A percentile compares a stretch with the other conserved stretches of the same genome.
These are phyloP conservation scores for Exobasidium cylindrosporum DNA, from an alignment of 1,284 basidiomycete genomes.

Conservation along the genomic window DNA sequence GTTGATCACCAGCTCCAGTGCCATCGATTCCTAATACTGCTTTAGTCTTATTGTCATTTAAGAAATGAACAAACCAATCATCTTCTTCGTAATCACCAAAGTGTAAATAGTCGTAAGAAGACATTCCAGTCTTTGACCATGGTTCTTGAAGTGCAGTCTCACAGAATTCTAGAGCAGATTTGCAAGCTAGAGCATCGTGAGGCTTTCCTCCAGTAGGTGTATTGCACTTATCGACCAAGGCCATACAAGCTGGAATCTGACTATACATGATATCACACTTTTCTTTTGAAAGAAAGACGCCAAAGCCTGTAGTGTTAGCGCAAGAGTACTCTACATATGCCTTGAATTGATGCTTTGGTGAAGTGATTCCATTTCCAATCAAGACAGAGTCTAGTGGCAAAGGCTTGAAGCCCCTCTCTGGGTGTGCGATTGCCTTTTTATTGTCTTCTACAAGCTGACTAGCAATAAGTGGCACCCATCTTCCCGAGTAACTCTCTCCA, in stretches of 20 bases:
- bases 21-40: slow-evolving; percentile 41
- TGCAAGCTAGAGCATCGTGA: slow-evolving; percentile 40
- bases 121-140: slow-evolving; percentile 37
- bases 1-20: slow-evolving; percentile 41
- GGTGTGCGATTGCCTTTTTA: slow-evolving; percentile 33
- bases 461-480: slow-evolving; percentile 46
- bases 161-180: slow-evolving; percentile 40
- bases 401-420: slow-evolving; percentile 39
- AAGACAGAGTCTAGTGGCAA: slow-evolving; percentile 42
- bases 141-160: slow-evolving; percentile 35
- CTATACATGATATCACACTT: slow-evolving; percentile 39
- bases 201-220: slow-evolving; percentile 12
- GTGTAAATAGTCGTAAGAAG: slow-evolving; percentile 49
- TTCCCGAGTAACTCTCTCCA: slow-evolving; percentile 52
- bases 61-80: slow-evolving; percentile 43
- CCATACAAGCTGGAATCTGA: slow-evolving; percentile 34
- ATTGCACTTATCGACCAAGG: slow-evolving; percentile 49
- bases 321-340: slow-evolving; percentile 51
- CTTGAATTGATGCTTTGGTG: slow-evolving; percentile 44
- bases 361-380: slow-evolving; percentile 54
- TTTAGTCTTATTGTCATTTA: slow-evolving; percentile 39
- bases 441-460: slow-evolving; percentile 49
- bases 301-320: slow-evolving; percentile 34
- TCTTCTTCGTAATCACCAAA: slow-evolving; percentile 42
- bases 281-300: slow-evolving; percentile 30